Base-by-base conservation (phyloP, 495 filamentous ascomycete genomes). In the Mytilinidion resinicola region DNA sequence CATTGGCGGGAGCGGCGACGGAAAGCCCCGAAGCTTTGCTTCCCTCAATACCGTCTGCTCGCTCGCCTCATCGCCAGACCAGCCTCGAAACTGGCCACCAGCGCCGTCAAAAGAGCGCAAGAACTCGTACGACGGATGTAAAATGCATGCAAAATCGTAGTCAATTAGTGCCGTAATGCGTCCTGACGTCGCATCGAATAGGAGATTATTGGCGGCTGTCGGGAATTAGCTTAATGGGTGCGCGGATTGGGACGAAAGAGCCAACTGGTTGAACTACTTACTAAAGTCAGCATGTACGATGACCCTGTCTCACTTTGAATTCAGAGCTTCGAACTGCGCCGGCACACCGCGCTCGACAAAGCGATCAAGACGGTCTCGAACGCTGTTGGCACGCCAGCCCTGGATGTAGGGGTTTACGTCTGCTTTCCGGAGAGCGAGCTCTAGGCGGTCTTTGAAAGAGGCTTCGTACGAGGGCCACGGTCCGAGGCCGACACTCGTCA, bases 111-210 rank as follows among this genome's bases (percentile, higher is more conserved):
- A 69, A 49, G 67, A 69, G 55, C 64, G 67, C 30, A 70, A 59
- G 56, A 67, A 67, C 48, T 70, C 67, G 51, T 69, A 69, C 7
- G 67, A 59, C 15, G 64, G 68, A 57, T 69, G 68, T n/a, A 59
- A 39, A 15, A 70, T 63, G 44, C 54, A 52, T 10, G 55, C 39
- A 36, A 70, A 70, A 47, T 70, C 68, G 51, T 65, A 70, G 47
- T 70, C 68, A 41, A 70, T 47, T 35, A 69, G 50, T 19, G 59
- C 68, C 12, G 67, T 70, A 20, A 70, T 62, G 38, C 62, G 68
- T 15, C 46, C 39, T 9, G 66, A 61, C 34, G 55, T n/a, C 41
- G 67, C 57, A 39, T 69, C 67, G 52, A 57, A 65, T 35, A 70
- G 62, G 7, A 67, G 52, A 34, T 67, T 67, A 42, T 57, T 53